These are phyloP conservation scores for Colletotrichum sp. DNA, from an alignment of 2,329 filamentous ascomycete genomes.

Conservation along the genomic window DNA sequence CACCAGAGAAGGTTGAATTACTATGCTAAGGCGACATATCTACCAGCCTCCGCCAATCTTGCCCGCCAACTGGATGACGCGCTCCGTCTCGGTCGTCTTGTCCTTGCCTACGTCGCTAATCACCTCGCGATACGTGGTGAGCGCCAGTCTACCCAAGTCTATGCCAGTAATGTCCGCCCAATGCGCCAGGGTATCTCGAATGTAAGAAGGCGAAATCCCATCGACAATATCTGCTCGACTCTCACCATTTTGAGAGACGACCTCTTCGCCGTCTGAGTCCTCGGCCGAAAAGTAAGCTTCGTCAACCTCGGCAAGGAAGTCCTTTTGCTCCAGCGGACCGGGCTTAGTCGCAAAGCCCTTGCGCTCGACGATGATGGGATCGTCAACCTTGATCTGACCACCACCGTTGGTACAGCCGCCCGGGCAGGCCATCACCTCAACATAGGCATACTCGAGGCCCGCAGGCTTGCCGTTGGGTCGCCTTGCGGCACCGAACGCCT, in stretches of 20 bases:
- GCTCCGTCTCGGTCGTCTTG: constrained; percentile 72
- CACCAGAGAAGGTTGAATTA: constrained; percentile 50
- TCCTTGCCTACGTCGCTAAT: constrained; percentile 93
- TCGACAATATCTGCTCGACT: constrained; percentile 53
- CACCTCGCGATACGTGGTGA: constrained; percentile 90
- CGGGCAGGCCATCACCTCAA: constrained; percentile 98
- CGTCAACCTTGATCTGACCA: constrained; percentile 91
- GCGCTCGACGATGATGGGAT: constrained; percentile 65
- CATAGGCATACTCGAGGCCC: constrained; percentile 80
- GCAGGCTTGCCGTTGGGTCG: constrained; percentile 55
- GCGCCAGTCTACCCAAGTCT: constrained; percentile 72
- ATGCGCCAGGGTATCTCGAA: constrained; percentile 73
- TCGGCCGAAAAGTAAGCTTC: constrained; percentile 88
- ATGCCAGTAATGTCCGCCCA: constrained; percentile 80
- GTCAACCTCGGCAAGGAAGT: constrained; percentile 82
- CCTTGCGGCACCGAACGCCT: constrained; percentile 60
- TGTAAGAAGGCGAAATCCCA: constrained; percentile 69
- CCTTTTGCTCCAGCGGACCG: constrained; percentile 81
- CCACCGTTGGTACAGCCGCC: constrained; percentile 99
- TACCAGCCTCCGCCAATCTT: constrained; percentile 96
- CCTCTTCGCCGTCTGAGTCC: constrained; percentile 47
- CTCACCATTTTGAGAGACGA: constrained; percentile 26
- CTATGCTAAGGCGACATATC: constrained; percentile 20
- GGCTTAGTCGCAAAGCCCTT: constrained; percentile 58
- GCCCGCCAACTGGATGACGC: constrained; percentile 85